phyloP scores from a whole-genome alignment of 805 yeast genomes.

The Maudiozyma serrabonitensis region DNA sequence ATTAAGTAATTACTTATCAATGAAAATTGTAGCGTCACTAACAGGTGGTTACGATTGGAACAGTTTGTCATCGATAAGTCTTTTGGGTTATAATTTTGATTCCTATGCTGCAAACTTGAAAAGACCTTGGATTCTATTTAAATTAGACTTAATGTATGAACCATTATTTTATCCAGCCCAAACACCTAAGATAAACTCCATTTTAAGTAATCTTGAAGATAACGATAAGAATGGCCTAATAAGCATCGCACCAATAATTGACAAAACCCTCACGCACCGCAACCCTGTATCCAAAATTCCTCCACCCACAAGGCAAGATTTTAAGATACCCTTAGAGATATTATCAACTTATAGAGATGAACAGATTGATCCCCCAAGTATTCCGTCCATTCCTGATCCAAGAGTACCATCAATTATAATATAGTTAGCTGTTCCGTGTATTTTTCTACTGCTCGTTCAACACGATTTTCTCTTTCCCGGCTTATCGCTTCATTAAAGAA shows the following conservation, averaged over 20 bases:
- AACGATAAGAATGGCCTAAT: neutral
- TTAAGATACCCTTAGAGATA: neutral
- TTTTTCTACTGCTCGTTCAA: no score
- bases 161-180: neutral
- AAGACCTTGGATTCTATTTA: constrained; percentile 13
- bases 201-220: neutral
- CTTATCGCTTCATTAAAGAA: no score
- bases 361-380: neutral
- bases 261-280: neutral
- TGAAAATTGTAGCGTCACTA: constrained; percentile 14
- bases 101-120: constrained; percentile 3
- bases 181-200: neutral
- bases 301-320: neutral
- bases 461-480: no score
- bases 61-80: constrained; percentile 18
- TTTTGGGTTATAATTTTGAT: constrained; percentile 17
- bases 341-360: neutral
- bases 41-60: constrained; percentile 21
- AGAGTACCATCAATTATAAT: neutral
- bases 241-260: neutral
- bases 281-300: neutral
- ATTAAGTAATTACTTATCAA: constrained; percentile 6
- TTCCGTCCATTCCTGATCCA: neutral
- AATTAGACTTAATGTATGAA: constrained; percentile 2
- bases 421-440: no score